Evolutionary conservation across 2,329 filamentous ascomycete species (phyloP).

Genomic region (Botrytis pseudocinerea): DNA sequence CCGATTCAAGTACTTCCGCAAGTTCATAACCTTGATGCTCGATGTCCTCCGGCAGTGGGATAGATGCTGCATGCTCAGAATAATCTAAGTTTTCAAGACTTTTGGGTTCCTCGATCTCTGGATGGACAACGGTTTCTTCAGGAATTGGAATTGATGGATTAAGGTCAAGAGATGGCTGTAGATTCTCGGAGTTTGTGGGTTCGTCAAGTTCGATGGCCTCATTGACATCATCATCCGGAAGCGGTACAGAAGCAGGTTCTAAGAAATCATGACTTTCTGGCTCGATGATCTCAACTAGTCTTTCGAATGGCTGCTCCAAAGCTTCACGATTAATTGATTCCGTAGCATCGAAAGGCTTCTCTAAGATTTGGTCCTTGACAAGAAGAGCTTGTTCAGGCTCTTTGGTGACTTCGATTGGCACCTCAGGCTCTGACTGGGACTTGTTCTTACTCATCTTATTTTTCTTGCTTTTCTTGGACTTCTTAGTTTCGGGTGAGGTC

Average conservation of each 20-base stretch:
- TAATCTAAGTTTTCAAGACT: neutral
- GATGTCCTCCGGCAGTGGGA: neutral
- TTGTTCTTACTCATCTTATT: neutral
- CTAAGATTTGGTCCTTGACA: neutral
- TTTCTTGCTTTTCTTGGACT: conserved; percentile 4
- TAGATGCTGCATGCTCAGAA: conserved; percentile 4
- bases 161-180: neutral
- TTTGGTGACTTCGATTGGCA: neutral
- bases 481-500: neutral
- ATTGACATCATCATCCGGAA: neutral
- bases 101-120: neutral
- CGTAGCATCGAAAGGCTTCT: neutral
- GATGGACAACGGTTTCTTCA: neutral
- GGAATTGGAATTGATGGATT: neutral
- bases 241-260: neutral
- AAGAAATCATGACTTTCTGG: neutral
- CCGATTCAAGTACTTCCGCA: neutral
- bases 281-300: neutral
- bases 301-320: neutral
- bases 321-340: neutral
- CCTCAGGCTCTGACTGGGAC: neutral
- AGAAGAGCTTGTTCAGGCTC: conserved; percentile 1
- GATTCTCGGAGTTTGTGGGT: neutral
- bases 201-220: conserved; percentile 4
- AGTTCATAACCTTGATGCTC: neutral